Conservation (phyloP, 2,329 filamentous ascomycete species). For the Leptographium lundbergii region DNA sequence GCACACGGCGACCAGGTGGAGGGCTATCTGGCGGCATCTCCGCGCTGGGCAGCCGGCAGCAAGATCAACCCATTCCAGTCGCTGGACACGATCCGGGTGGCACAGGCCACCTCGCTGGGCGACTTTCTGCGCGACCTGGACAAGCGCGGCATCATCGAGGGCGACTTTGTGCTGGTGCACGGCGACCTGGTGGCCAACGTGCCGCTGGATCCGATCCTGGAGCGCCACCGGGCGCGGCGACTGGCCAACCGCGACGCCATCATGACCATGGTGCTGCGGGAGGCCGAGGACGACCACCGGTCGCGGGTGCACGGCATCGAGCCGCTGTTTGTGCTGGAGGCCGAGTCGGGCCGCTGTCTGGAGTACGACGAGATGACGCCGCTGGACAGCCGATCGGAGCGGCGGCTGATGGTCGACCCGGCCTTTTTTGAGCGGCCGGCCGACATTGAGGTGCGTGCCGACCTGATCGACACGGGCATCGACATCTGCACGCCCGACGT, state of each 20-base stretch:
- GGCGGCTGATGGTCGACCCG: constrained; percentile 61
- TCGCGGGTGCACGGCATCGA: constrained; percentile 65
- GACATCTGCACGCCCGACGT: constrained; percentile 97
- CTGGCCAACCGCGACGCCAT: constrained; percentile 84
- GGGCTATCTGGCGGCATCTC: constrained; percentile 67
- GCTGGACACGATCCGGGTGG: constrained; percentile 73
- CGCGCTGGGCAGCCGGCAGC: constrained; percentile 50
- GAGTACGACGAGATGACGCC: constrained; percentile 89
- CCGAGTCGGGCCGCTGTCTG: constrained; percentile 65
- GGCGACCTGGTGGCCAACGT: constrained; percentile 89
- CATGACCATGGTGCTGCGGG: constrained; percentile 88
- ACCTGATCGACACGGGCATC: constrained; percentile 87
- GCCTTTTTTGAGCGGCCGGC: constrained; percentile 54
- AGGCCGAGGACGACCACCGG: constrained; percentile 63
- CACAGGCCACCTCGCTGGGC: constrained; percentile 72
- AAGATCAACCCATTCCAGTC: constrained; percentile 55
- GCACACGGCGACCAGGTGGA: constrained; percentile 81
- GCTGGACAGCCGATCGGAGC: constrained; percentile 39
- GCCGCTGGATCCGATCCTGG: constrained; percentile 65
- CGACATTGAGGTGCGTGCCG: constrained; percentile 72
- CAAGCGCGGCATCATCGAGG: constrained; percentile 67
- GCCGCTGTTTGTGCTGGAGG: constrained; percentile 79
- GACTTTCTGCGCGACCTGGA: constrained; percentile 94
- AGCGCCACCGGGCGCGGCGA: constrained; percentile 67
- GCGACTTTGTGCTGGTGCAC: constrained; percentile 87